phyloP scores from a whole-genome alignment of 495 filamentous ascomycete species.

The Echria macrotheca region DNA sequence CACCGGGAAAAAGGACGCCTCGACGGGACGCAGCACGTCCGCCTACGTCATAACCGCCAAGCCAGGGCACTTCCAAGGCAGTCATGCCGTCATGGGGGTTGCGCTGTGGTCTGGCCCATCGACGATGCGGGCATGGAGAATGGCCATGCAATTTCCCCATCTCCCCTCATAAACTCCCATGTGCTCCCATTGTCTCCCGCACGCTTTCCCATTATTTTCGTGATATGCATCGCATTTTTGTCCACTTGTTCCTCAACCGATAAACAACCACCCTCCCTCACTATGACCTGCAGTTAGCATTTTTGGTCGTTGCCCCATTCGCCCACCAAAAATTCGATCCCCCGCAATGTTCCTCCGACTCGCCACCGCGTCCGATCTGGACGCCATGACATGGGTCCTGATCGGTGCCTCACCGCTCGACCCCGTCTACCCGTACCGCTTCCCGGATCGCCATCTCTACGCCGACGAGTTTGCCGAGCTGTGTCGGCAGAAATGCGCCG shows the following conservation, averaged over 20 bases:
- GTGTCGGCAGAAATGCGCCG: conserved; percentile 20
- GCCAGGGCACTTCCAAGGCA: conserved; percentile 6
- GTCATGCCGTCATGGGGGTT: background rate
- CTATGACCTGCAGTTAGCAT: too few relatives aligned
- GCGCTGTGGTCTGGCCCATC: background rate
- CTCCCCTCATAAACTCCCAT: conserved; percentile 7
- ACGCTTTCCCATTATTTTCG: too few relatives aligned
- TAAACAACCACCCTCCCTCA: too few relatives aligned
- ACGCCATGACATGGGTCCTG: conserved; percentile 24
- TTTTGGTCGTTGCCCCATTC: background rate
- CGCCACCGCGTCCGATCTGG: conserved; percentile 22
- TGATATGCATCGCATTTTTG: too few relatives aligned
- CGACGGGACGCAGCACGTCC: background rate
- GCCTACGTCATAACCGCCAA: conserved; percentile 6
- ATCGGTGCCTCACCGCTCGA: conserved; percentile 26
- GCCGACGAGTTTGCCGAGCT: conserved; percentile 21
- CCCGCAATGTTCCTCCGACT: conserved; percentile 17
- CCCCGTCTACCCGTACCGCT: conserved; percentile 33
- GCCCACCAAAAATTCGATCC: background rate
- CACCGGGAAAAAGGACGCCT: conserved; percentile 3
- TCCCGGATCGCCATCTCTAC: conserved; percentile 24
- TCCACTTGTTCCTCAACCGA: too few relatives aligned
- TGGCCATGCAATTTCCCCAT: conserved; percentile 1
- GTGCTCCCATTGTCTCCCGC: too few relatives aligned
- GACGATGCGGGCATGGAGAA: conserved; percentile 4